Conservation (phyloP, 192 early-diverging fungal species). For the Glomus cerebriforme region DNA sequence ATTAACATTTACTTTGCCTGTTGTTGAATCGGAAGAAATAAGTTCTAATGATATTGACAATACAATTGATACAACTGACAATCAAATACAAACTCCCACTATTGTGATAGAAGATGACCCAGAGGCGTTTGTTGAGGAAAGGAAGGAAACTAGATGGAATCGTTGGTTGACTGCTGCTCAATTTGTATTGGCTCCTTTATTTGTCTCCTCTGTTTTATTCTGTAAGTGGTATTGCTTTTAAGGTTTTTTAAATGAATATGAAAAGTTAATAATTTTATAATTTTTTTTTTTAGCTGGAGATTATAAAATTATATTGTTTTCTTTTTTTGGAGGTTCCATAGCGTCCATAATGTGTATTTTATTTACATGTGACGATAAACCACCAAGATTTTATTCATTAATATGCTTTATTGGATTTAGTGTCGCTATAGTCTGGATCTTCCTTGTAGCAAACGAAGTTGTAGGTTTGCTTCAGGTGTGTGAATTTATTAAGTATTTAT, state of each 20-base stretch:
- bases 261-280: background rate
- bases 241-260: background rate
- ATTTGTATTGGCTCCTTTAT: slow-evolving; percentile 55
- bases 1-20: slow-evolving; percentile 62
- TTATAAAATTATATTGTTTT: slow-evolving; percentile 34
- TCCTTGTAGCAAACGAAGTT: slow-evolving; percentile 86
- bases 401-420: slow-evolving; percentile 73
- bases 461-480: slow-evolving; percentile 74
- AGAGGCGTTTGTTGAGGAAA: slow-evolving; percentile 11
- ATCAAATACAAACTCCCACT: background rate
- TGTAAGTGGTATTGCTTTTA: slow-evolving; percentile 21
- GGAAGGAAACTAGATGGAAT: slow-evolving; percentile 47
- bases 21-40: slow-evolving; percentile 52
- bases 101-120: background rate
- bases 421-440: slow-evolving; percentile 83
- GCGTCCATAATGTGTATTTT: slow-evolving; percentile 34
- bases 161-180: slow-evolving; percentile 62
- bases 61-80: slow-evolving; percentile 29
- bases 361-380: slow-evolving; percentile 41
- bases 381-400: slow-evolving; percentile 48
- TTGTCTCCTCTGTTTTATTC: slow-evolving; percentile 47
- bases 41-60: slow-evolving; percentile 33
- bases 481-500: background rate
- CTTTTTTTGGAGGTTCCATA: slow-evolving; percentile 37
- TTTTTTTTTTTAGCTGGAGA: slow-evolving; percentile 32